Base-by-base conservation (phyloP, 345 rosid genomes). In the Populus ilicifolia region DNA sequence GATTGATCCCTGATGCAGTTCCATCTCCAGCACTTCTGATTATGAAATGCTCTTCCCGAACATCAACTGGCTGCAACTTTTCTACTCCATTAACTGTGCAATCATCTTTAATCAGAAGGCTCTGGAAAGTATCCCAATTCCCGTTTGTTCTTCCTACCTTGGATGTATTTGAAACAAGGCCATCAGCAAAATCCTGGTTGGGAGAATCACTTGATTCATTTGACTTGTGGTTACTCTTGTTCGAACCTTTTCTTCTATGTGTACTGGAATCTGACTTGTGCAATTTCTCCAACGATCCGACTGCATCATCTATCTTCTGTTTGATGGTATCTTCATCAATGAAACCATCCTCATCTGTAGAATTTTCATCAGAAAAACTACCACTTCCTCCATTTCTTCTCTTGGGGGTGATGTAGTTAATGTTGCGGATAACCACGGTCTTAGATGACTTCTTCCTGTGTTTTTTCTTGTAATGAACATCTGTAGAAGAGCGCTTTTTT, bases 371-470 rank as follows among this genome's bases (percentile, higher is more conserved):
- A 38, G 85, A 80, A 61, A 10, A 79, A 52, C 76, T 83, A 75
- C 38, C 77, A 23, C 69, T 83, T 67, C 89, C 94, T 77, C 75
- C 88, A 35, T 85, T 89, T 81, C 90, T 89, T 84, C 87, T 90
- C 82, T 89, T 88, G 2, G 98, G 92, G 0, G 98, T 88, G 77
- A 92, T 92, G 88, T 92, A 94, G 83, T 94, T 92, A 46, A 94
- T 94, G 71, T 94, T 94, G 10, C 93, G 92, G 78, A 94, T 94
- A 67, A 94, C 91, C 1, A 92, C 94, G 6, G 90, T 94, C 72
- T 86, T 88, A 20, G 97, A 90, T 35, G 86, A 83, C 75, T 86
- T 88, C 86, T 88, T 90, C 85, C 81, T 85, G 74, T 84, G 82
- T 48, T 88, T 89, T 79, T 82, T 88, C 86, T 77, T 77, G 70